phyloP scores from a whole-genome alignment of 116 monocot genomes.

The Phalaenopsis hybrid region DNA sequence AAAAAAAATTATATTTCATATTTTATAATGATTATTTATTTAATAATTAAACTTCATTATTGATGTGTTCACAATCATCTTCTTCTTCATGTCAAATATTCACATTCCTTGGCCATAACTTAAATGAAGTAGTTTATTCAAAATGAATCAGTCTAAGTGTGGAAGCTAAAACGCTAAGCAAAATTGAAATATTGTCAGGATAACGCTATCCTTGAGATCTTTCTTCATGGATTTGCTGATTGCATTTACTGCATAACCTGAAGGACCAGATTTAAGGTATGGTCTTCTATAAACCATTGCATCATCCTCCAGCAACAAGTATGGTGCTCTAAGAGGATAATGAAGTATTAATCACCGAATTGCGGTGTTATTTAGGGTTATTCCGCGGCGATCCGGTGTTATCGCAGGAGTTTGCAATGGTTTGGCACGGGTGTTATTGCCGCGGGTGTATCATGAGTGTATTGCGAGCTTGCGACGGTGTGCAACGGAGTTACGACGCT shows the following conservation, averaged over 20 bases:
- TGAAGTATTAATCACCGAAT: constrained; percentile 9
- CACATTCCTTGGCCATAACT: constrained; percentile 4
- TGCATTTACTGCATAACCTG: constrained; percentile 95
- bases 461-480: too few species aligned
- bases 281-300: constrained; percentile 98
- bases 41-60: too few species aligned
- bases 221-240: constrained; percentile 79
- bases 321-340: constrained; percentile 98
- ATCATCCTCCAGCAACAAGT: constrained; percentile 88
- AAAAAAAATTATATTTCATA: too few species aligned
- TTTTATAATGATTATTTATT: too few species aligned
- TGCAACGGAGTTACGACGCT: too few species aligned
- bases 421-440: too few species aligned
- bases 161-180: neutral
- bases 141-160: neutral
- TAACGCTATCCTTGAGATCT: constrained; percentile 54
- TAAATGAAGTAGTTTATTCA: too few species aligned
- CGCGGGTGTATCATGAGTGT: too few species aligned
- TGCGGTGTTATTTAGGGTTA: too few species aligned
- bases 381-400: too few species aligned
- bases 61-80: too few species aligned
- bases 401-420: too few species aligned
- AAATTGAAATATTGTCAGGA: neutral
- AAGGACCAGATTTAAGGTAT: constrained; percentile 92
- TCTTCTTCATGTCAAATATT: neutral